Conservation (phyloP, 805 yeast species). For the Yamadazyma insecticola region DNA sequence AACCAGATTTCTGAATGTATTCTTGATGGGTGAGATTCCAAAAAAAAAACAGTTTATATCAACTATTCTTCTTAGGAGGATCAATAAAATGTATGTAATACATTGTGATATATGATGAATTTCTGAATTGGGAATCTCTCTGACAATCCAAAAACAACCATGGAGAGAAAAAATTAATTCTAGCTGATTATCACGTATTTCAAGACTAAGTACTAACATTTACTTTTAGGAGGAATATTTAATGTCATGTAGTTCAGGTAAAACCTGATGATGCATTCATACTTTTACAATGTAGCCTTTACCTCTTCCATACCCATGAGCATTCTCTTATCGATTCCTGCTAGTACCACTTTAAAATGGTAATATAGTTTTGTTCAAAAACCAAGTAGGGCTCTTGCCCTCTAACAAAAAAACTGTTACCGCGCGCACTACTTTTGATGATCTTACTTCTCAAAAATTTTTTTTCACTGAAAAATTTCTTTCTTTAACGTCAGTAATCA, state of each 20-base stretch:
- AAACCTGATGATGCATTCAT: background rate
- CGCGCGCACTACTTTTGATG: constrained; percentile 4
- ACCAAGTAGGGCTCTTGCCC: constrained; percentile 4
- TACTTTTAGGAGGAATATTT: background rate
- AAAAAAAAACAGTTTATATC: no score
- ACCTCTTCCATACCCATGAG: background rate
- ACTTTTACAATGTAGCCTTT: background rate
- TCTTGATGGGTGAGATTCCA: no score
- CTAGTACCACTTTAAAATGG: no score
- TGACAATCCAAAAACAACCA: constrained; percentile 24
- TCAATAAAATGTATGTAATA: background rate
- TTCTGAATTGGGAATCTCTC: constrained; percentile 35
- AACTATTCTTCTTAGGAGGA: no score
- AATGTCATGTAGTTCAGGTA: background rate
- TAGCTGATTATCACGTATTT: constrained; percentile 5
- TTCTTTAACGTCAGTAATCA: constrained; percentile 15
- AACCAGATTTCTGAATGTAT: no score
- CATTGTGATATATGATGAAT: constrained; percentile 18
- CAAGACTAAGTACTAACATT: constrained; percentile 5
- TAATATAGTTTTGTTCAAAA: no score
- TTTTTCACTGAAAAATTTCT: constrained; percentile 4
- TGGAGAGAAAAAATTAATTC: constrained; percentile 21
- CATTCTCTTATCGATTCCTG: background rate
- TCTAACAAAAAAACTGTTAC: no score
- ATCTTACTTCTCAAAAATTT: no score